A percentile compares a stretch with the other conserved stretches of the same genome.
These are phyloP conservation scores for Aegilops umbellulata DNA, from an alignment of 176 grass and related monocot genomes.

Conservation along the genomic window DNA sequence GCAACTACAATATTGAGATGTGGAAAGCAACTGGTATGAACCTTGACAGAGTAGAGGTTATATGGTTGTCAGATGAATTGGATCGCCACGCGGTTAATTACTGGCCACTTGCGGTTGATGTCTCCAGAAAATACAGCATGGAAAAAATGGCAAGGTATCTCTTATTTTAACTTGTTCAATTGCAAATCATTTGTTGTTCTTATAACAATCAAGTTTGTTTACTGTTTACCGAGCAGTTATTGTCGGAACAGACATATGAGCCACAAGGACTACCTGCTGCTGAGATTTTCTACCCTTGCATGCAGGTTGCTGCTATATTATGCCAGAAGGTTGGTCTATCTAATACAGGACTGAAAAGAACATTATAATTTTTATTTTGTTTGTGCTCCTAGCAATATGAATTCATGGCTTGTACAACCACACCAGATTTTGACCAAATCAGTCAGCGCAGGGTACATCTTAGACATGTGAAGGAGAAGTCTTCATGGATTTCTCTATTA, in stretches of 20 bases:
- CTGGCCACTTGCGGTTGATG: conserved; percentile 1
- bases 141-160: conserved; percentile 10
- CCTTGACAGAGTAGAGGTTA: not conserved
- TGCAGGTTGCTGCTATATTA: conserved; percentile 14
- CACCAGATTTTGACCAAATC: not conserved
- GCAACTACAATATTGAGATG: not conserved
- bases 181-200: not conserved
- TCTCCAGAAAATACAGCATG: conserved; percentile 8
- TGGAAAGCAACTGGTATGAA: conserved; percentile 6
- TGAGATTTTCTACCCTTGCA: conserved; percentile 13
- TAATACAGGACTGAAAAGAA: not conserved
- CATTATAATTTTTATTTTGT: not conserved
- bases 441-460: not conserved
- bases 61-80: conserved; percentile 22
- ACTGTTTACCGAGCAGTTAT: not conserved
- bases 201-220: not conserved
- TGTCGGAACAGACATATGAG: not conserved
- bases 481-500: too few species aligned
- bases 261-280: not conserved
- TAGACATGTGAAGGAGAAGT: not conserved
- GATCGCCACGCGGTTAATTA: not conserved
- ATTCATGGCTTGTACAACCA: not conserved
- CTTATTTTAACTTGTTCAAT: not conserved
- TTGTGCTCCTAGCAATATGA: not conserved
- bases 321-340: conserved; percentile 14